These are phyloP conservation scores for Carex littledalei DNA, from an alignment of 176 grass and related monocot species.

Conservation along the genomic window DNA sequence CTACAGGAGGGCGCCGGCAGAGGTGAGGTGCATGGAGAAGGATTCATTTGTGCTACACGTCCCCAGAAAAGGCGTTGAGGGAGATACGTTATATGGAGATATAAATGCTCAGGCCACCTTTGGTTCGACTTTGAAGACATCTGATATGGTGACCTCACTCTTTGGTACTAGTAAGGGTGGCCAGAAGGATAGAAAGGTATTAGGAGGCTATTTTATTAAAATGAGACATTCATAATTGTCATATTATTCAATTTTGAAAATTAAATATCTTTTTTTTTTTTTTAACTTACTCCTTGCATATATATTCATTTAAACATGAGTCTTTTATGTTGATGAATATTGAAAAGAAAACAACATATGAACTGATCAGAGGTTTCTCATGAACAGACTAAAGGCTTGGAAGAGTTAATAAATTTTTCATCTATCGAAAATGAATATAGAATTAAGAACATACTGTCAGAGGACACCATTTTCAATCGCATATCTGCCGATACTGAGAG, in stretches of 20 bases:
- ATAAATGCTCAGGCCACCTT: constrained; percentile 65
- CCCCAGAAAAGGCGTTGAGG: constrained; percentile 50
- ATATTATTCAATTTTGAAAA: neutral
- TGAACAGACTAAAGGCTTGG: constrained; percentile 70
- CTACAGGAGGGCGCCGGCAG: constrained; percentile 56
- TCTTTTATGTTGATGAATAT: constrained; percentile 6
- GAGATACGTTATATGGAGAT: constrained; percentile 58
- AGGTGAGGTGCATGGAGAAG: constrained; percentile 70
- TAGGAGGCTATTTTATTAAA: neutral
- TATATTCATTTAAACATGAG: neutral
- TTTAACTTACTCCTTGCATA: neutral
- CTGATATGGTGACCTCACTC: constrained; percentile 71
- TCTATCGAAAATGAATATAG: constrained; percentile 51
- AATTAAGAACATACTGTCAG: constrained; percentile 47
- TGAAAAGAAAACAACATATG: neutral
- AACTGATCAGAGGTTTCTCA: neutral
- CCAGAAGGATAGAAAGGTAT: constrained; percentile 45
- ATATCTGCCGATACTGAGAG: constrained; percentile 54
- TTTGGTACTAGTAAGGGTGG: constrained; percentile 64
- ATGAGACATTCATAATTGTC: constrained; percentile 10
- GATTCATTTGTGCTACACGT: constrained; percentile 76
- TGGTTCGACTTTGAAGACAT: constrained; percentile 74
- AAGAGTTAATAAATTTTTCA: constrained; percentile 73
- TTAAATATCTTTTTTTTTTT: neutral
- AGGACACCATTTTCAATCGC: constrained; percentile 73